These are phyloP conservation scores for Mycena haematopus DNA, from an alignment of 768 basidiomycete genomes.

Conservation along the genomic window DNA sequence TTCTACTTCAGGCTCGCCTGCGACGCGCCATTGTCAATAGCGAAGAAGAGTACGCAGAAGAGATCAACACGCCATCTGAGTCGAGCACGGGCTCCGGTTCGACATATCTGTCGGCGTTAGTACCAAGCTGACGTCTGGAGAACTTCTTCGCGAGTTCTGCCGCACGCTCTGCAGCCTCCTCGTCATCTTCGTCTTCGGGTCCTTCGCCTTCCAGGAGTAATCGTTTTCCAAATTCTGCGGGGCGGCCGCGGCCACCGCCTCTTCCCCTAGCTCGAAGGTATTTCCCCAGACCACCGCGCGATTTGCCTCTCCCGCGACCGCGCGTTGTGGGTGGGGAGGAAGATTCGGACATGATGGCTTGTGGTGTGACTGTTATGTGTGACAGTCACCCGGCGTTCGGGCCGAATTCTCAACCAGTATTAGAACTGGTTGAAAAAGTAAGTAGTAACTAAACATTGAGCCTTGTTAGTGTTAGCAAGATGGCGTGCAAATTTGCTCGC, in stretches of 20 bases:
- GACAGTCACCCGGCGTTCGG: slow-evolving; percentile 20
- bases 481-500: too few relatives aligned
- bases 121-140: slow-evolving; percentile 61
- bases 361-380: slow-evolving; percentile 9
- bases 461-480: too few relatives aligned
- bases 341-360: slow-evolving; percentile 11
- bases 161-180: slow-evolving; percentile 56
- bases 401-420: too few relatives aligned
- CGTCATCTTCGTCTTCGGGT: slow-evolving; percentile 39
- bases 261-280: slow-evolving; percentile 75
- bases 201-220: slow-evolving; percentile 67
- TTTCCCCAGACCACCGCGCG: slow-evolving; percentile 76
- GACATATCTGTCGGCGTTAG: slow-evolving; percentile 77
- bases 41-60: neutral
- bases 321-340: slow-evolving; percentile 33
- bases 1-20: slow-evolving; percentile 72
- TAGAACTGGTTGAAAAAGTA: too few relatives aligned
- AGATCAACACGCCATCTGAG: slow-evolving; percentile 62
- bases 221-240: slow-evolving; percentile 69
- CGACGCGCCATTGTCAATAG: neutral
- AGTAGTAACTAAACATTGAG: too few relatives aligned
- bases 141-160: slow-evolving; percentile 58
- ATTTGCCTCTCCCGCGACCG: slow-evolving; percentile 58
- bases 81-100: slow-evolving; percentile 74
- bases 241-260: slow-evolving; percentile 63